Evolutionary conservation across 148 eudicot species (phyloP), one percentile per base, ranked within the genome.

Genomic region (Vaccinium macrocarpon): DNA sequence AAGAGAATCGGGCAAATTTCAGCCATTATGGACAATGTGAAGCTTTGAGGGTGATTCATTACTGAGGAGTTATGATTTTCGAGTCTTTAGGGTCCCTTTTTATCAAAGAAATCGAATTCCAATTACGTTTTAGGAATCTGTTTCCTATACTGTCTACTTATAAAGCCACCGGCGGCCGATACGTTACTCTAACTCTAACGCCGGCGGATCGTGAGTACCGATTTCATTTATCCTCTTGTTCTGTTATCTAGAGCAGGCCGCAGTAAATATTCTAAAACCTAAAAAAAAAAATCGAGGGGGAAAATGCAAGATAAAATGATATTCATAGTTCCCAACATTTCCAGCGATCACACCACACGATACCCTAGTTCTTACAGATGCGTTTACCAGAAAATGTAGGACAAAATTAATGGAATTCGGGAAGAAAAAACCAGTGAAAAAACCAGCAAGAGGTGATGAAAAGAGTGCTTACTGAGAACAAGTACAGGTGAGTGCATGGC

Each of bases 401-500:
- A 49, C 35, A 42, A 81, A 12, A 64, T 42, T 19, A 51, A 27
- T 29, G 21, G 18, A 82, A n/a, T 76, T 25, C 18, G 46, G 46
- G 46, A 42, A 4, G 46, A 8, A 21, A n/a, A 2, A 5, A 42
- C 46, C 6, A 42, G 46, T 42, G 6, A 42, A 5, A 42, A 42
- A 42, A 21, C 2, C 21, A 10, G 10, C 46, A 42, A 42, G 46
- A 42, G 46, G 46, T 42, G 46, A 42, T 8, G 5, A 64, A 23
- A 64, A 10, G 71, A 23, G 71, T 23, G 71, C 71, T 64, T 64
- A 64, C 71, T 64, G 71, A 64, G 71, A 23, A 64, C 71, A 12
- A 64, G 29, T 64, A 64, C 71, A 23, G 71, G 71, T 23, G 71
- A 64, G 71, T 64, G 71, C 71, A 64, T 64, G 71, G 12, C 68